These are phyloP conservation scores for Picea sitchensis DNA, from an alignment of 75 land plant genomes.

Conservation along the genomic window DNA sequence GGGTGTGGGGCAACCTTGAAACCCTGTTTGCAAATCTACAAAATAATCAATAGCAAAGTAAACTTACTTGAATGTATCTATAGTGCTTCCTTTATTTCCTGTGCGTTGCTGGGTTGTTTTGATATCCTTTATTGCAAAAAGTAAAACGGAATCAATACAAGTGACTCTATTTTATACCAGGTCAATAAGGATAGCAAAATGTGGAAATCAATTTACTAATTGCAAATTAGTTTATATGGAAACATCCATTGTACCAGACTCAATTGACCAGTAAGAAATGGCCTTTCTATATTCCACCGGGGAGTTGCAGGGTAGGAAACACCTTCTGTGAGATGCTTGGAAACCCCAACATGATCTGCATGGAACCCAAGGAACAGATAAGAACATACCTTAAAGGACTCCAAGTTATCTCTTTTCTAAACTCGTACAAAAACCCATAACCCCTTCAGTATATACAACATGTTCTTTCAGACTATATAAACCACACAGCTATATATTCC, in stretches of 20 bases:
- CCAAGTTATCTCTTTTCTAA: background rate
- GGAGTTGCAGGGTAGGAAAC: constrained; percentile 74
- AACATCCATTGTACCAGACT: constrained; percentile 35
- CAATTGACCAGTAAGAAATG: constrained; percentile 79
- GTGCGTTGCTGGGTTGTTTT: constrained; percentile 4
- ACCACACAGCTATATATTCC: background rate
- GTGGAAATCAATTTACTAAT: background rate
- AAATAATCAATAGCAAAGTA: background rate
- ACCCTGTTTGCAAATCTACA: background rate
- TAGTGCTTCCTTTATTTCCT: constrained; percentile 3
- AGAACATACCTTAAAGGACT: background rate
- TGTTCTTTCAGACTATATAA: no score
- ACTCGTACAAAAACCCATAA: background rate
- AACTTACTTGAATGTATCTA: constrained; percentile 11
- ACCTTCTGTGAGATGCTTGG: constrained; percentile 35
- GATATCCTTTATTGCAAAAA: background rate
- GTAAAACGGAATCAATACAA: background rate
- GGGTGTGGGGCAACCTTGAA: background rate
- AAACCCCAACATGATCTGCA: constrained; percentile 19
- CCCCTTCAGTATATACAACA: background rate
- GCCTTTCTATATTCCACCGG: constrained; percentile 76
- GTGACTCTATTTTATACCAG: background rate
- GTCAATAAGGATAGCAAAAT: background rate
- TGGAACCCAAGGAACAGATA: background rate
- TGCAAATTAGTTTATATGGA: background rate